A percentile compares a stretch with the other conserved stretches of the same genome.
These are phyloP conservation scores for Magnaporthiopsis rhizophila DNA, from an alignment of 2,329 filamentous ascomycete genomes.

Conservation along the genomic window DNA sequence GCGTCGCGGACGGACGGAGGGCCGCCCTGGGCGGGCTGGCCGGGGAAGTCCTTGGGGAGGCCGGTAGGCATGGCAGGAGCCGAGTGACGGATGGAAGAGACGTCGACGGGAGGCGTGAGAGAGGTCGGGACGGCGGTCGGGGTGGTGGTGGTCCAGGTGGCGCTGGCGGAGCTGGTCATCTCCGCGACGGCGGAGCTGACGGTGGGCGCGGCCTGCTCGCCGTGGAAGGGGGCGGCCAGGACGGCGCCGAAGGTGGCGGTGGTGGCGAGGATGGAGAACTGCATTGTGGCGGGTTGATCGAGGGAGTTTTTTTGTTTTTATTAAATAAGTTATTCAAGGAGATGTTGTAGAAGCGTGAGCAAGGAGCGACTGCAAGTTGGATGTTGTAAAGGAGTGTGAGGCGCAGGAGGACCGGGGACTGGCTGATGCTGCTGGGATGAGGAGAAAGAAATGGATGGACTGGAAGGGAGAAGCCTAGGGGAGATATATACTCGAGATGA, in stretches of 20 bases:
- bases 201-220: not conserved
- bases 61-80: no score
- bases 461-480: not conserved
- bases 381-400: not conserved
- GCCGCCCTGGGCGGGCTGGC: not conserved
- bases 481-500: not conserved
- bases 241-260: not conserved
- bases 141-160: not conserved
- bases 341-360: not conserved
- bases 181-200: no score
- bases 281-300: not conserved
- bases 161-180: not conserved
- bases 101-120: no score
- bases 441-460: not conserved
- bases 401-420: not conserved
- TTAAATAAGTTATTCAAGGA: not conserved
- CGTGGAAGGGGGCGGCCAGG: not conserved
- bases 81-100: no score
- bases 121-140: not conserved
- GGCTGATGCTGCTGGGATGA: not conserved
- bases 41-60: no score
- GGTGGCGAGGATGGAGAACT: conserved; percentile 1
- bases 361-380: not conserved
- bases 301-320: no score
- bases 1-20: not conserved